Evolutionary conservation across 768 basidiomycete genomes (phyloP).

Genomic region (Dioszegia hungarica): DNA sequence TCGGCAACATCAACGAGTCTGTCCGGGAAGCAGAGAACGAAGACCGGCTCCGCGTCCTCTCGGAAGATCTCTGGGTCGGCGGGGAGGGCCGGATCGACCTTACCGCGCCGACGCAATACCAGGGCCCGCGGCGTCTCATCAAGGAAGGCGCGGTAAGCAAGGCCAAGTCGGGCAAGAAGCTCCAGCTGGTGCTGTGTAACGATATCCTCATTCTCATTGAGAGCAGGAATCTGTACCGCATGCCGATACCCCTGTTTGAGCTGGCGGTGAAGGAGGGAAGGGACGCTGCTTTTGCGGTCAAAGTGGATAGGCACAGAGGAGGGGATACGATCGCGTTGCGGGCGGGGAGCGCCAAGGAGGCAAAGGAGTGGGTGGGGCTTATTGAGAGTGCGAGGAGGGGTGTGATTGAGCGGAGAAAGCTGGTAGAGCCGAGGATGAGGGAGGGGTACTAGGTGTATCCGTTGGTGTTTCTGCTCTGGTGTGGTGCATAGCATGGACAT

Average conservation of each 20-base stretch:
- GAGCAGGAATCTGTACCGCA: constrained; percentile 68
- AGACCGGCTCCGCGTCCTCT: constrained; percentile 69
- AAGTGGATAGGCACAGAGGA: constrained; percentile 65
- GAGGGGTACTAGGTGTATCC: neutral
- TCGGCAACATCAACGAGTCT: constrained; percentile 78
- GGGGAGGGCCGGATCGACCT: constrained; percentile 77
- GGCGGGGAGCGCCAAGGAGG: constrained; percentile 17
- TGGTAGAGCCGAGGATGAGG: constrained; percentile 7
- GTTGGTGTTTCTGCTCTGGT: too few species aligned
- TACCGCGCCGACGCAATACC: constrained; percentile 78
- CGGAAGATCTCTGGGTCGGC: constrained; percentile 79
- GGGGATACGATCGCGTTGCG: constrained; percentile 59
- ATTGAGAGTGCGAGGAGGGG: constrained; percentile 18
- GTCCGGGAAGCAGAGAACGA: constrained; percentile 77
- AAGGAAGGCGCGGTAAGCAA: constrained; percentile 75
- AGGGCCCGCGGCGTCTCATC: constrained; percentile 73
- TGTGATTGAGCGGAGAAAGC: constrained; percentile 13
- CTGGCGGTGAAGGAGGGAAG: constrained; percentile 26
- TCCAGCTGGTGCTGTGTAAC: constrained; percentile 75
- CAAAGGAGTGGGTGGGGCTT: constrained; percentile 29
- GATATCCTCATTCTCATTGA: constrained; percentile 86
- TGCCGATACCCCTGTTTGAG: constrained; percentile 60
- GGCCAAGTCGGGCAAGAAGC: constrained; percentile 73
- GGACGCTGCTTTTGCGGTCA: constrained; percentile 57
- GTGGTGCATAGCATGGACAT: too few species aligned